Evolutionary conservation across 495 filamentous ascomycete species (phyloP), one percentile per base, ranked within the genome.

Genomic region (Astrothelium macrocarpum): DNA sequence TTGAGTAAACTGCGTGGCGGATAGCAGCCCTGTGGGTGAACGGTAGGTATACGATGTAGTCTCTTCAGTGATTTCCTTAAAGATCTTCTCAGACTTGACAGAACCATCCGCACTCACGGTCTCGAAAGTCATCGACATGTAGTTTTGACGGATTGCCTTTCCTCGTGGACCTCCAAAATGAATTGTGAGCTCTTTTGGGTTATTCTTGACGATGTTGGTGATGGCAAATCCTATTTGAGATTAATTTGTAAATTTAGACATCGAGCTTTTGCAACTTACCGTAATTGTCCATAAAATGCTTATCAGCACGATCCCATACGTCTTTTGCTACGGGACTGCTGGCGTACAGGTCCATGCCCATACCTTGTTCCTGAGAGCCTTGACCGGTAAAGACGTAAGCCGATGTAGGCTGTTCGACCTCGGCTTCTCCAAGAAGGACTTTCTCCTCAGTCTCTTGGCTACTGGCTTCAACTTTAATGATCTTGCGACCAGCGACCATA

Each of bases 91-190:
- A 1, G 95, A 96, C 76, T 96, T 97, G 77, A 93, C 88, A 4
- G 84, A 83, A 10, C 94, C 94, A 71, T 99, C 94, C 7, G 89
- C 79, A 53, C 87, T 87, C 39, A 99, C 90, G 4, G 91, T 90
- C 78, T 99, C 95, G 77, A 97, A 97, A 64, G 95, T 97, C 94
- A 99, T 99, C 32, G 92, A 85, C 91, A 97, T 97, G 81, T 99
- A 99, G 75, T 97, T 97, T 71, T 95, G 85, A 62, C 95, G 89
- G 66, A 99, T 99, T 36, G 91, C 90, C 77, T 97, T 97, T 68
- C 94, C 94, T 32, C 90, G 88, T 65, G 93, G 90, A 64, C 94
- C 94, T 76, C 95, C 94, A 71, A 99, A 99, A 79, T 99, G 88
- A 65, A 99, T 91, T 2, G 95, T 99, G 65, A 99, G 84, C 78